A percentile compares a stretch with the other conserved stretches of the same genome.
Conservation (phyloP, 2,329 filamentous ascomycete genomes). For the Fusarium virguliforme region DNA sequence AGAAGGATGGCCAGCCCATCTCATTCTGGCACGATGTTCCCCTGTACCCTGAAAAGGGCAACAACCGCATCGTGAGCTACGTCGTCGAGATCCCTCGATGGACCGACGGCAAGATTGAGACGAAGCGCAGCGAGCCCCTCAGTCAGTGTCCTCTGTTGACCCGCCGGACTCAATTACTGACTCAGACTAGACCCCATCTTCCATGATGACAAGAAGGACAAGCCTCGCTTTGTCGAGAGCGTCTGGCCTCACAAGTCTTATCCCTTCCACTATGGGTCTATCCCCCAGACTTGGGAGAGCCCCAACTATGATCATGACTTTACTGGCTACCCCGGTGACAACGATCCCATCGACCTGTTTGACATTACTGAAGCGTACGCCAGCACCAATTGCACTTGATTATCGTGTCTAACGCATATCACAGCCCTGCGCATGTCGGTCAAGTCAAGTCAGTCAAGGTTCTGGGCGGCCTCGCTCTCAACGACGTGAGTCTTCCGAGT, state of each 20-base stretch:
- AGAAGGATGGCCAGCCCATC: conserved; percentile 58
- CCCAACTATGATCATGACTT: conserved; percentile 59
- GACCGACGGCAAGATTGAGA: conserved; percentile 61
- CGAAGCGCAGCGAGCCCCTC: conserved; percentile 58
- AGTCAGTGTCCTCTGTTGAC: conserved; percentile 47
- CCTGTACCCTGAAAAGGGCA: conserved; percentile 55
- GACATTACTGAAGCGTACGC: conserved; percentile 54
- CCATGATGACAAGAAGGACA: conserved; percentile 58
- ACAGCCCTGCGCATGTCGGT: conserved; percentile 53
- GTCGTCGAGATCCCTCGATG: conserved; percentile 62
- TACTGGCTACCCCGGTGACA: conserved; percentile 58
- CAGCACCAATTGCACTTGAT: rapidly evolving
- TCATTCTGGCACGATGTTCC: conserved; percentile 63
- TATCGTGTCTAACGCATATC: not conserved
- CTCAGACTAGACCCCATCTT: conserved; percentile 57
- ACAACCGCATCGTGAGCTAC: conserved; percentile 58
- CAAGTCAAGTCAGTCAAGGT: conserved; percentile 62
- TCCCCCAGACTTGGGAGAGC: conserved; percentile 63
- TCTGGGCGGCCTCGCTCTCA: conserved; percentile 59
- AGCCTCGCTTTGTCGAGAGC: conserved; percentile 59
- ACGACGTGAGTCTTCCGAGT: conserved; percentile 51
- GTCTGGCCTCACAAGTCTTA: conserved; percentile 63
- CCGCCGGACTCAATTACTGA: not conserved
- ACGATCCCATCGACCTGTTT: conserved; percentile 62
- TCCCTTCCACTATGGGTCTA: conserved; percentile 62